These are phyloP conservation scores for Fusarium avenaceum DNA, from an alignment of 2,329 filamentous ascomycete species.

Conservation along the genomic window DNA sequence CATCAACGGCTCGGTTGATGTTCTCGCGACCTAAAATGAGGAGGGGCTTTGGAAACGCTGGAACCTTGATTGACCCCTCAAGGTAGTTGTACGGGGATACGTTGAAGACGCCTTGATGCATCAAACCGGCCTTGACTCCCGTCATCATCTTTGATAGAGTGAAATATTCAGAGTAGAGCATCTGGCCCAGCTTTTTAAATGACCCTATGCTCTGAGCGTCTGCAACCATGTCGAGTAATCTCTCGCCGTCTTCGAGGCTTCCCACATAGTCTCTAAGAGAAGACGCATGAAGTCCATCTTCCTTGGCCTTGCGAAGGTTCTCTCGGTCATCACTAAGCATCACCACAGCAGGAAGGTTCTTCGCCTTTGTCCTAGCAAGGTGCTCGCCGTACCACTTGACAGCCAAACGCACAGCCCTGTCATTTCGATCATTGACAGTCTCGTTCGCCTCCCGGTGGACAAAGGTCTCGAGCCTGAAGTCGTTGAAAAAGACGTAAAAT, in stretches of 20 bases:
- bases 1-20: slow-evolving; percentile 93
- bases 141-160: slow-evolving; percentile 94
- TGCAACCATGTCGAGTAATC: slow-evolving; percentile 92
- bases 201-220: slow-evolving; percentile 79
- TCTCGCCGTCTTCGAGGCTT: slow-evolving; percentile 84
- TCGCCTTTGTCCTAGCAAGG: slow-evolving; percentile 73
- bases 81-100: slow-evolving; percentile 98
- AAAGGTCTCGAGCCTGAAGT: slow-evolving; percentile 94
- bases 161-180: slow-evolving; percentile 91
- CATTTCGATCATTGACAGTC: slow-evolving; percentile 96
- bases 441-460: slow-evolving; percentile 81
- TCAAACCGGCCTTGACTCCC: slow-evolving; percentile 85
- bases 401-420: slow-evolving; percentile 87
- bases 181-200: slow-evolving; percentile 71
- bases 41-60: slow-evolving; percentile 89
- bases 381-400: slow-evolving; percentile 93
- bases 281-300: slow-evolving; percentile 77
- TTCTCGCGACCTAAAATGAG: slow-evolving; percentile 93
- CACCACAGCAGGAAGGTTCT: slow-evolving; percentile 79
- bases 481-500: slow-evolving; percentile 99
- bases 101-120: slow-evolving; percentile 96
- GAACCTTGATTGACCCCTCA: slow-evolving; percentile 90
- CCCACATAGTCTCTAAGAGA: slow-evolving; percentile 84
- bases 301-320: slow-evolving; percentile 84
- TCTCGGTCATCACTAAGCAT: slow-evolving; percentile 95